phyloP scores from a whole-genome alignment of 108 stramenopile genomes.

The Schizochytrium sp. region DNA sequence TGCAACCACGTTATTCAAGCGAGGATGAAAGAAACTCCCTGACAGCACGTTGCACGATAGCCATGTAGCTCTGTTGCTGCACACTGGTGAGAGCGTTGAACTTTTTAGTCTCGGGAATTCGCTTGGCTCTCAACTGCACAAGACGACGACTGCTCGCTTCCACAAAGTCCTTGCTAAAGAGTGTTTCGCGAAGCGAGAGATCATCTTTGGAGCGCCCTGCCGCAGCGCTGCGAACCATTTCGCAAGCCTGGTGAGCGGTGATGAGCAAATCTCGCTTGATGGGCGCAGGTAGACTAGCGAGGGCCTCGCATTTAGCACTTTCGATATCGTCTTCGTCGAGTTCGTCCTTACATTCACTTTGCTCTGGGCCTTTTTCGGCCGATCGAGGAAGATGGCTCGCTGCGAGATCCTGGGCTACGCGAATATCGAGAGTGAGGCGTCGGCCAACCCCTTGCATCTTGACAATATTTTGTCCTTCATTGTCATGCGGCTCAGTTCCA shows the following conservation, averaged over 20 bases:
- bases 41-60: neutral
- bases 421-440: neutral
- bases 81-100: neutral
- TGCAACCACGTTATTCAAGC: too few relatives aligned
- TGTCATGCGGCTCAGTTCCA: neutral
- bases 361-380: too few relatives aligned
- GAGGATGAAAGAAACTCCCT: neutral
- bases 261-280: neutral
- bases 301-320: neutral
- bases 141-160: neutral
- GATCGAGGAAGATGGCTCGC: neutral
- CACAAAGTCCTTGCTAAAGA: neutral
- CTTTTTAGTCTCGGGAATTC: neutral
- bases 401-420: neutral
- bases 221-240: neutral
- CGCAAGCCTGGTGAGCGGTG: neutral
- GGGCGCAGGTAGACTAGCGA: neutral
- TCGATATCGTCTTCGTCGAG: neutral
- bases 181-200: neutral
- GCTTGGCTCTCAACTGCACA: neutral
- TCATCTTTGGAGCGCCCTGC: neutral
- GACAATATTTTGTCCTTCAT: neutral
- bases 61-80: neutral
- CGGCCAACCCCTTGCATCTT: neutral
- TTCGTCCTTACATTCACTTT: neutral